phyloP scores from a whole-genome alignment of 306 rosid genomes.

The Gillenia trifoliata region DNA sequence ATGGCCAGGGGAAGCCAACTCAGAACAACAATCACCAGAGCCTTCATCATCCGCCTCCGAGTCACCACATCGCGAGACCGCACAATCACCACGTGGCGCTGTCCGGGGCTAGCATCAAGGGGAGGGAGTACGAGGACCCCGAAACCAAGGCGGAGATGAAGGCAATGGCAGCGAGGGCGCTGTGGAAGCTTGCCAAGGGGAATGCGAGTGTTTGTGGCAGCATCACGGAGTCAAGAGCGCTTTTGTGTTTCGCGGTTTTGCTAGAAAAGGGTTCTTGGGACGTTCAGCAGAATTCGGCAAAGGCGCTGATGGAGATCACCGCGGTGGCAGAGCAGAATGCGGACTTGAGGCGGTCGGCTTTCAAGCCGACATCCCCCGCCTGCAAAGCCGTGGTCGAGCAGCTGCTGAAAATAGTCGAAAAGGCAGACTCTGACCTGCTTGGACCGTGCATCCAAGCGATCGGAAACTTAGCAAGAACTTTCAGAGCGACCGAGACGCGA shows the following conservation, averaged over 20 bases:
- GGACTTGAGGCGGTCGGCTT: constrained; percentile 59
- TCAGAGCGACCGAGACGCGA: constrained; percentile 63
- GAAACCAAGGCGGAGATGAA: constrained; percentile 59
- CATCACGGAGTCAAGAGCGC: constrained; percentile 72
- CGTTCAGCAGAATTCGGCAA: constrained; percentile 46
- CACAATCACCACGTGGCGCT: constrained; percentile 5
- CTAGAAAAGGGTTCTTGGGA: constrained; percentile 55
- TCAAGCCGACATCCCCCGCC: constrained; percentile 76
- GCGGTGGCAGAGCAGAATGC: constrained; percentile 53
- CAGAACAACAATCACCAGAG: neutral
- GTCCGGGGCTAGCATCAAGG: constrained; percentile 47
- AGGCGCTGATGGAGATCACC: constrained; percentile 69
- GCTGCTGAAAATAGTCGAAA: constrained; percentile 37
- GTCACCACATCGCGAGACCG: neutral
- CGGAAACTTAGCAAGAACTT: constrained; percentile 71
- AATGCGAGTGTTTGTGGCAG: constrained; percentile 49
- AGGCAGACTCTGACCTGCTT: constrained; percentile 38
- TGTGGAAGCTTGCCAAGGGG: constrained; percentile 57
- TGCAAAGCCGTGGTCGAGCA: constrained; percentile 67
- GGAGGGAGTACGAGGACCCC: constrained; percentile 65
- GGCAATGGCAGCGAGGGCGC: constrained; percentile 67
- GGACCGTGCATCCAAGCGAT: constrained; percentile 44
- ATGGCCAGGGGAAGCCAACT: neutral
- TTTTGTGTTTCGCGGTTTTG: constrained; percentile 63
- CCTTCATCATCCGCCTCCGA: neutral